Base-by-base conservation (phyloP, 129 eudicot species). In the Flaveria robusta region DNA sequence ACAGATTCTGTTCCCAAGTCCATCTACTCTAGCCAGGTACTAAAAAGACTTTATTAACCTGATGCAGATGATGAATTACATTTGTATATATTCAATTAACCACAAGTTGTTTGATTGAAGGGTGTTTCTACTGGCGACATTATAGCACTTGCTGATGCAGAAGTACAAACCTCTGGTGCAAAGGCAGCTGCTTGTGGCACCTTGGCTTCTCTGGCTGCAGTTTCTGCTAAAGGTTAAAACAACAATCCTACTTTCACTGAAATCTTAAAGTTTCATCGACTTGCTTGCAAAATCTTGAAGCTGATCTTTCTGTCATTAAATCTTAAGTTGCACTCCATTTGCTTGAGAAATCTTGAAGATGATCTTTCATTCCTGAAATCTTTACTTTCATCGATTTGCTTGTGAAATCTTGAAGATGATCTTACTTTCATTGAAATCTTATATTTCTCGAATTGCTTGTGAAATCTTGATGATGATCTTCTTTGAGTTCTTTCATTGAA, bases 111-210 rank as follows among this genome's bases (percentile, higher is more conserved):
- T 71, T 51, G 77, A 27, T 78, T 82, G 80, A 85, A 79, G 98
- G 86, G 68, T 58, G 70, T 39, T 70, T 71, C 97, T 7, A 74
- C 74, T 10, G 85, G 83, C 68, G 89, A 73, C 78, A 69, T 88
- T 52, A 80, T 90, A 70, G 82, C 60, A 46, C 91, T 93, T 70
- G 85, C 86, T 20, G 93, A 90, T 63, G 93, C 96, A 63, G 83
- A 82, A 79, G 46, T 89, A 74, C 80, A 82, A 80, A 86, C 77
- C 75, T 90, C 92, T 34, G 98, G 98, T 56, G 89, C 98, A 83
- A 93, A 93, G 84, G 92, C 98, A 51, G 89, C 97, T 77, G 83
- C 98, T 78, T 93, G 98, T 77, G 92, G 91, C 16, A 86, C 81
- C 71, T 84, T 93, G 62, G 93, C 98, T 55, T 82, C 96, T 76